Base-by-base conservation (phyloP, 2,329 filamentous ascomycete genomes). In the Teratosphaeria pseudoeucalypti region DNA sequence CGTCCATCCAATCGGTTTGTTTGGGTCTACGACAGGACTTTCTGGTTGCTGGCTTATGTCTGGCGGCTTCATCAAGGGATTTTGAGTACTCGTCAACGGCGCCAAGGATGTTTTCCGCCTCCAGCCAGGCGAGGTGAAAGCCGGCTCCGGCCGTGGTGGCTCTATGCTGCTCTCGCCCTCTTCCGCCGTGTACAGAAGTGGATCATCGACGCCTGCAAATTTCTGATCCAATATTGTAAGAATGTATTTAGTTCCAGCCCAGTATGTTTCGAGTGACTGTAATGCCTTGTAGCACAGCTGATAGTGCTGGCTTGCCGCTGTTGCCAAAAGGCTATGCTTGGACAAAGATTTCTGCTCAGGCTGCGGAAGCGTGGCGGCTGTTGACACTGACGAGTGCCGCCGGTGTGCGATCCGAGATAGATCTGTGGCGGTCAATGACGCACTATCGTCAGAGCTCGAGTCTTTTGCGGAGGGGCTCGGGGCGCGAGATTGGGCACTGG, bases 191-290 rank as follows among this genome's bases (percentile, higher is more conserved):
- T 85, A 85, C 10, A 85, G 70, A 14, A 85, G 71, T 2, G 83
- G 90, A 67, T 95, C 90, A 73, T 87, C 89, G 43, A 92, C 89
- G 0, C 90, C 90, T 71, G 92, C 90, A 14, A 89, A 85, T 71
- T 94, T 94, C 66, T 95, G 90, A 66, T 95, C 89, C 11, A 95
- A 77, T 0, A 90, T 89, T 0, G 89, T 92, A 43, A 95, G 76
- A 47, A 95, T 95, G 70, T 95, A 95, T 60, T 89, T 87, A 29
- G 90, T 87, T 7, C 90, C 90, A 39, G 88, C 88, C 90, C 90
- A 95, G 69, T 94, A 94, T 0, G 82, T 81, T 65, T 94, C 85
- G n/a, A 95, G 78, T 54, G 89, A 85, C 65, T 92, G 85, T 11
- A 95, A 74, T 0, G 89, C 89, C 69, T 90, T 89, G 71, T 94